Base-by-base conservation (phyloP, 768 basidiomycete species). In the Mycena latifolia region DNA sequence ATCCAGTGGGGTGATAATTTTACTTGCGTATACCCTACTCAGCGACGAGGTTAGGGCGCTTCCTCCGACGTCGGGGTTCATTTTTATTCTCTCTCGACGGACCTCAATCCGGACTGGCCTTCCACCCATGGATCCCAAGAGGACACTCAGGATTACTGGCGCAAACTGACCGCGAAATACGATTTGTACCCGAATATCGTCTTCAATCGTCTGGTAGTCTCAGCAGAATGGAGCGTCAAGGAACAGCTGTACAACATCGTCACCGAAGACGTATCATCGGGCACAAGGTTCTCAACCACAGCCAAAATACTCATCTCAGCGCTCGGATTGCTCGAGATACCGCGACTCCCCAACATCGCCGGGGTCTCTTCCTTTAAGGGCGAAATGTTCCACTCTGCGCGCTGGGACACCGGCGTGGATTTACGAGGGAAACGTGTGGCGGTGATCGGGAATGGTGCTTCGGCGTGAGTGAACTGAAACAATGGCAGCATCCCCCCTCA, bases 361-460 rank as follows among this genome's bases (percentile, higher is more conserved):
- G 73, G 80, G 41, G 3, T 82, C 2, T 75, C 75, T 5, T 67
- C 66, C 5, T 89, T 89, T 74, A 76, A 82, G 55, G 88, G 89
- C 1, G 53, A 71, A 7, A 72, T 80, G 45, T 89, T 87, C 63
- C 89, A 89, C 73, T 85, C 86, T 7, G 84, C 85, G 10, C 67
- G 77, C 18, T 90, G 88, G 87, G 71, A 81, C 29, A 57, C 73
- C 1, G 75, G 76, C 10, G 76, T 81, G 6, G 75, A 81, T 14
- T 74, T 89, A 25, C 71, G 71, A 10, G 78, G 78, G 9, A 88
- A 87, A 72, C 77, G 77, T 12, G 81, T 91, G 8, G 88, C 83
- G 1, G 84, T 90, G 7, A 81, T 89, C 64, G 89, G 88, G n/a
- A 89, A 88, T 69, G 89, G 86, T 1, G 81, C 82, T 35, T 85